Conservation (phyloP, 108 stramenopile species). For the Poteriospumella lacustris region DNA sequence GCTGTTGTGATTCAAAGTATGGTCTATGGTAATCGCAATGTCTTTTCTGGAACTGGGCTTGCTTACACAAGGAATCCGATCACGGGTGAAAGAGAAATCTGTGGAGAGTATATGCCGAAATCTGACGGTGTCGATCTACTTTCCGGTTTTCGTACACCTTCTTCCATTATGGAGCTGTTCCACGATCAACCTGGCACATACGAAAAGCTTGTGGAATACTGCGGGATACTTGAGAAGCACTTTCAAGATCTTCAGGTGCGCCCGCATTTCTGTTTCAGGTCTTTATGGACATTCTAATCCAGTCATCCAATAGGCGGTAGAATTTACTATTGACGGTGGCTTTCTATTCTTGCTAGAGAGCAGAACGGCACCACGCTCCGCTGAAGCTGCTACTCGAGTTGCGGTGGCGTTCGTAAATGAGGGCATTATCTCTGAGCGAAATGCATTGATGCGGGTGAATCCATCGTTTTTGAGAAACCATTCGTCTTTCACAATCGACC, state of each 20-base stretch:
- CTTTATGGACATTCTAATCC: neutral
- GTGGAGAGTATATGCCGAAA: neutral
- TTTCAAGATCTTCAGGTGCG: conserved; percentile 5
- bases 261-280: neutral
- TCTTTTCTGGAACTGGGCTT: neutral
- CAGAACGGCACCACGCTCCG: neutral
- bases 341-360: neutral
- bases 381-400: neutral
- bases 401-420: neutral
- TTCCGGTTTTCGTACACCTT: neutral
- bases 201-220: neutral
- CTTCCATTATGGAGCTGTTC: neutral
- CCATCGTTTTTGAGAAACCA: neutral
- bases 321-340: conserved; percentile 1
- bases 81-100: neutral
- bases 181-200: neutral
- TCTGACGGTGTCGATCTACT: neutral
- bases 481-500: neutral
- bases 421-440: neutral
- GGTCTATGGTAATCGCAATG: conserved; percentile 11
- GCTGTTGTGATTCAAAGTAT: neutral
- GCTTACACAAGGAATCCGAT: neutral
- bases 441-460: neutral
- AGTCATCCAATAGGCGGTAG: neutral
- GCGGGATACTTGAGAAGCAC: neutral